A percentile compares a stretch with the other conserved stretches of the same genome.
Evolutionary conservation across 2,329 filamentous ascomycete genomes (phyloP).

Genomic region (Arthrobotrys conoides): DNA sequence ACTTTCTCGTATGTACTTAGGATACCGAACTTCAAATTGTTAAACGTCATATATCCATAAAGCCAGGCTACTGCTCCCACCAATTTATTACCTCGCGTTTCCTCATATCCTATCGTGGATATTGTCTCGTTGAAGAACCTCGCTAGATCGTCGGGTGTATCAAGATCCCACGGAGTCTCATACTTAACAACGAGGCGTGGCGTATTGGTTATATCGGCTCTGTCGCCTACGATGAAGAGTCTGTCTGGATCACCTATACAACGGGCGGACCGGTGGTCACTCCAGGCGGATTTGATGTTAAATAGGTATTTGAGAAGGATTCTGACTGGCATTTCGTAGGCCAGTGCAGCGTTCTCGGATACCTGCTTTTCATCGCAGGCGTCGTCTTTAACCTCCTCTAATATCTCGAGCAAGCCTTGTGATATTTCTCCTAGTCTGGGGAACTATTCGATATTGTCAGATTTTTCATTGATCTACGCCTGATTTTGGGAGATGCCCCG

Average conservation of each 20-base stretch:
- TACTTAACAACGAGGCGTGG: neutral
- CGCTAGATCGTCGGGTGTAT: neutral
- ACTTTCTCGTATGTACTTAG: neutral
- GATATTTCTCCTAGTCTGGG: neutral
- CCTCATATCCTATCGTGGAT: neutral
- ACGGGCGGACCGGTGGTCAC: neutral
- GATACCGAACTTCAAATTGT: conserved; percentile 4
- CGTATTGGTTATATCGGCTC: too few species aligned
- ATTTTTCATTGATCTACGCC: too few species aligned
- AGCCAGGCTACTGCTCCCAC: neutral
- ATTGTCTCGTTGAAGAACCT: neutral
- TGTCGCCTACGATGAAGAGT: neutral
- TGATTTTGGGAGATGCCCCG: too few species aligned
- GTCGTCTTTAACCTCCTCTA: neutral
- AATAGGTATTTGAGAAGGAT: neutral
- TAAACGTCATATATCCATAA: conserved; percentile 21
- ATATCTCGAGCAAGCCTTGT: too few species aligned
- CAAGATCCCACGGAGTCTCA: neutral
- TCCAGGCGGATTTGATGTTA: neutral
- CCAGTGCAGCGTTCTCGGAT: neutral
- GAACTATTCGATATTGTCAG: neutral
- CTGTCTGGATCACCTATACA: conserved; percentile 7
- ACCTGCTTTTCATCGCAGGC: neutral
- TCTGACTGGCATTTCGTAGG: neutral
- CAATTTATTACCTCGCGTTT: neutral